Base-by-base conservation (phyloP, 2,329 filamentous ascomycete genomes). In the Xylaria digitata region DNA sequence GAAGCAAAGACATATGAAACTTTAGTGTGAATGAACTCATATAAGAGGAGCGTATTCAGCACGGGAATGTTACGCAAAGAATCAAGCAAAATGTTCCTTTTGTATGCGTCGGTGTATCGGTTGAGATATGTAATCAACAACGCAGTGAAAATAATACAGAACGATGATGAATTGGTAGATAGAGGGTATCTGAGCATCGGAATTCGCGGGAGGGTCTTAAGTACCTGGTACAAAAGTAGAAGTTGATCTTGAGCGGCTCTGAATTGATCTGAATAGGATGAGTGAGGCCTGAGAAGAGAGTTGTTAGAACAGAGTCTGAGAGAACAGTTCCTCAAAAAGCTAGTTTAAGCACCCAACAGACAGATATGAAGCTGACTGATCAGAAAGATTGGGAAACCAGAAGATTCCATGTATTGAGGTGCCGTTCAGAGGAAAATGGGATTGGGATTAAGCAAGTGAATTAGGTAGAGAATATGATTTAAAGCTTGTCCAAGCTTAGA, bases 181-280 rank as follows among this genome's bases (percentile, higher is more conserved):
- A 19, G 7, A 34, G 19, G 11, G 23, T 34, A 32, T 52, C n/a
- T 26, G 26, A 17, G 26, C 6, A 26, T 60, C 8, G 19, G 32
- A 13, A 19, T n/a, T 17, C 37, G 40, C 5, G 11, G 1, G 7
- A 50, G 37, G 21, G 30, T 48, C 9, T 40, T 50, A 68, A 68
- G 63, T 73, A 76, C 74, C 73, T 74, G 69, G 70, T 72, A 73
- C 72, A 73, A 72, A 69, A 66, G 64, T 66, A 64, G 66, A 70
- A 53, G 67, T 45, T 65, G 66, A 66, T 70, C 65, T 55, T 55
- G 57, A 70, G 67, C 21, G 53, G 37, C 52, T 68, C 55, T 65
- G 57, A 46, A 66, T 62, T 55, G 49, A 45, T 67, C 57, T 63
- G 68, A 71, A 72, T 69, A 70, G 75, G 67, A 70, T 61, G 52